These are phyloP conservation scores for Mycena rosella DNA, from an alignment of 768 basidiomycete genomes.

Conservation along the genomic window DNA sequence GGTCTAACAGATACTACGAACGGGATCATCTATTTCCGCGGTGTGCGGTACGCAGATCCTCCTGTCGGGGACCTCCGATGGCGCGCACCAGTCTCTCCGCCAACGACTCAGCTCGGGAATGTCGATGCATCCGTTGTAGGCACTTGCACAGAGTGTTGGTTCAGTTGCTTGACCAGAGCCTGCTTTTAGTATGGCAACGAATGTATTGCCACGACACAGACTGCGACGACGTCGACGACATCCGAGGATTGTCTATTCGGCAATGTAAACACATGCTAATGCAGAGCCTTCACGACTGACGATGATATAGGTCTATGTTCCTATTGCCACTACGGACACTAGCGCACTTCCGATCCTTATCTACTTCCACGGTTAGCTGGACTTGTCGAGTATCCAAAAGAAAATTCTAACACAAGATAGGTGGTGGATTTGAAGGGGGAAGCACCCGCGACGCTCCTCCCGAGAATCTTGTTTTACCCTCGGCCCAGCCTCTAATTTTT, in stretches of 20 bases:
- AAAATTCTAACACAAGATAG: conserved; percentile 35
- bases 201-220: too few species aligned
- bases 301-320: conserved; percentile 33
- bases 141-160: too few species aligned
- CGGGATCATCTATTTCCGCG: too few species aligned
- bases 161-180: too few species aligned
- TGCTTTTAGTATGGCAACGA: too few species aligned
- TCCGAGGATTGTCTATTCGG: conserved; percentile 60
- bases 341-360: conserved; percentile 49
- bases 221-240: conserved; percentile 44
- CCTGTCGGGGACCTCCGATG: too few species aligned
- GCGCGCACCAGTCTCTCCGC: too few species aligned
- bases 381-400: too few species aligned
- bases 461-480: conserved; percentile 47
- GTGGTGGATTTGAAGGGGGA: conserved; percentile 57
- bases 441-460: conserved; percentile 48
- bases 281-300: neutral
- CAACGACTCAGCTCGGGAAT: too few species aligned
- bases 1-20: too few species aligned
- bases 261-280: conserved; percentile 45
- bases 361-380: conserved; percentile 54
- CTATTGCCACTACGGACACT: conserved; percentile 19
- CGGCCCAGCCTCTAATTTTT: conserved; percentile 52
- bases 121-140: too few species aligned
- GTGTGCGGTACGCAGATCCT: too few species aligned